These are phyloP conservation scores for Malassezia slooffiae DNA, from an alignment of 1,284 basidiomycete genomes.

Conservation along the genomic window DNA sequence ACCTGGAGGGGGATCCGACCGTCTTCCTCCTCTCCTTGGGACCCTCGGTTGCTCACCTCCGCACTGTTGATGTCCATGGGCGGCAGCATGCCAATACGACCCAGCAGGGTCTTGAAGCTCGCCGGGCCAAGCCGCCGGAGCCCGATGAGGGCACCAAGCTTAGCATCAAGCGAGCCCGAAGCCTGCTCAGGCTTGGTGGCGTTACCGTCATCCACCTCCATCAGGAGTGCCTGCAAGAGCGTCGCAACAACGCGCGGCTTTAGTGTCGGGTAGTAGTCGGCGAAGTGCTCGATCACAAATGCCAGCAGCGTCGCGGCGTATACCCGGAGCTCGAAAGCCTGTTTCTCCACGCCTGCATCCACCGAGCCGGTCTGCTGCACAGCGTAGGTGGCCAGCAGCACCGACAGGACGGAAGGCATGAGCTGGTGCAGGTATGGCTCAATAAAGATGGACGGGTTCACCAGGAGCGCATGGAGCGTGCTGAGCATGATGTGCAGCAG, in stretches of 20 bases:
- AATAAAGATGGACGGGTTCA: slow-evolving; percentile 73
- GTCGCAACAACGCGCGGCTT: slow-evolving; percentile 85
- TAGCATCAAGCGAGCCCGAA: slow-evolving; percentile 19
- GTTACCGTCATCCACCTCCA: slow-evolving; percentile 34
- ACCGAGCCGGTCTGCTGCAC: slow-evolving; percentile 51
- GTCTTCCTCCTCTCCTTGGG: slow-evolving; percentile 6
- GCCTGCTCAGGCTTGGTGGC: slow-evolving; percentile 18
- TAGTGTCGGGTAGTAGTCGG: slow-evolving; percentile 62
- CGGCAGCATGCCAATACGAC: slow-evolving; percentile 4
- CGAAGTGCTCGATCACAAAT: slow-evolving; percentile 60
- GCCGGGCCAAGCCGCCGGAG: slow-evolving; percentile 32
- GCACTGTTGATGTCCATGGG: not conserved
- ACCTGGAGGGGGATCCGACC: slow-evolving; percentile 17
- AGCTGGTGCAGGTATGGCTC: slow-evolving; percentile 97
- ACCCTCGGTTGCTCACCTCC: not conserved
- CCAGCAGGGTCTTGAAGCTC: slow-evolving; percentile 31
- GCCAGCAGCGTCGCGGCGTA: slow-evolving; percentile 58
- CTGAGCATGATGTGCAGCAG: slow-evolving; percentile 33
- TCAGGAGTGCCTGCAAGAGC: slow-evolving; percentile 70
- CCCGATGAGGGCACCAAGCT: slow-evolving; percentile 40
- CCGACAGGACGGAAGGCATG: slow-evolving; percentile 79
- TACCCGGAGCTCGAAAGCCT: slow-evolving; percentile 24
- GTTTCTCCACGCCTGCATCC: slow-evolving; percentile 9
- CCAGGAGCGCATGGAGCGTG: slow-evolving; percentile 34
- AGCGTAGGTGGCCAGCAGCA: slow-evolving; percentile 72